Percentiles rank a stretch among this genome's conserved stretches.
phyloP scores from a whole-genome alignment of 352 stramenopile species.

The Achlya hypogyna region DNA sequence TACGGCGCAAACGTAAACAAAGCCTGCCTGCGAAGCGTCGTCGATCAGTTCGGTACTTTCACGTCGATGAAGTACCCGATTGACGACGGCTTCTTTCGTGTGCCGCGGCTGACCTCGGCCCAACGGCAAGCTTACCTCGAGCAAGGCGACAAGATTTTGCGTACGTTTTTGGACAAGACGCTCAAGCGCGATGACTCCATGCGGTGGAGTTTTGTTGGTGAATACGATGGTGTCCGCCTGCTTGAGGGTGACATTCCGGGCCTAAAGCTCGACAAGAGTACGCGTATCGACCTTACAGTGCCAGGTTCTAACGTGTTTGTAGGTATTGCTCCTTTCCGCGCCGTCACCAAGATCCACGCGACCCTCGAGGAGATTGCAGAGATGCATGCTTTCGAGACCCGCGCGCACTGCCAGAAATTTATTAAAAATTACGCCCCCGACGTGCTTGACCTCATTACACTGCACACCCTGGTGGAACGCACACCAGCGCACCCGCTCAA shows the following conservation, averaged over 20 bases:
- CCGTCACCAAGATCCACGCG: slow-evolving; percentile 6
- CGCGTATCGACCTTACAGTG: not conserved
- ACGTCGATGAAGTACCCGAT: slow-evolving; percentile 15
- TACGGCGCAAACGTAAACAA: no score
- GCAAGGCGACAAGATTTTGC: slow-evolving; percentile 3
- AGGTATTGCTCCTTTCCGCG: slow-evolving; percentile 2
- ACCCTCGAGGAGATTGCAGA: slow-evolving; percentile 9
- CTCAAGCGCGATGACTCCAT: slow-evolving; percentile 9
- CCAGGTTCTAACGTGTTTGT: not conserved
- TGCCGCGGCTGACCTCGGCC: not conserved
- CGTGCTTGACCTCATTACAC: slow-evolving; percentile 9
- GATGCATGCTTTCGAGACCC: slow-evolving; percentile 11
- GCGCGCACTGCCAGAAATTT: not conserved
- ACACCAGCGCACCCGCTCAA: not conserved
- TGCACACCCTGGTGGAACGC: slow-evolving; percentile 9
- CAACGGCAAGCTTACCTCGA: not conserved
- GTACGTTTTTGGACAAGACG: slow-evolving; percentile 10
- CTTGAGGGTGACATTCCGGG: slow-evolving; percentile 7
- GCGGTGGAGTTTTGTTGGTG: not conserved
- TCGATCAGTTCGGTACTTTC: not conserved
- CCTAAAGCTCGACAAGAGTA: slow-evolving; percentile 13
- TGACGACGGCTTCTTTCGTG: not conserved
- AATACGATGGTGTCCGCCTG: slow-evolving; percentile 6
- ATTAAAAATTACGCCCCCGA: not conserved
- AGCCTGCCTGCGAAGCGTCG: no score